Conservation (phyloP, 108 stramenopile species). For the Stephanodiscus minutulus region DNA sequence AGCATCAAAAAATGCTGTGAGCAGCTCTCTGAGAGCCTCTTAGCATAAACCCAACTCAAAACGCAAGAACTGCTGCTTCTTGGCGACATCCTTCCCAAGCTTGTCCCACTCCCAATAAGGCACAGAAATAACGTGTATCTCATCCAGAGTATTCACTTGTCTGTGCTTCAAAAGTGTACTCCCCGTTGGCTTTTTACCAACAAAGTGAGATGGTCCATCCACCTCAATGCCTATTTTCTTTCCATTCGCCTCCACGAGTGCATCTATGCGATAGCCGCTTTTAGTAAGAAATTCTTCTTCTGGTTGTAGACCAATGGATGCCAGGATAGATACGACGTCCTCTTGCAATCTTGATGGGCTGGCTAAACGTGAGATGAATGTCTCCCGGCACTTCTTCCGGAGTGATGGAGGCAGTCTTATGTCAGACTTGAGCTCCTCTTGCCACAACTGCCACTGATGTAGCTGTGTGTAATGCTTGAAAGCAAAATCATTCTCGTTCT, state of each 20-base stretch:
- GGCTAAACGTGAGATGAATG: not conserved
- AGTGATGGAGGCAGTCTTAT: not conserved
- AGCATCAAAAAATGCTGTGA: too few species aligned
- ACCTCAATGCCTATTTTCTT: not conserved
- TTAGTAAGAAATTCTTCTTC: not conserved
- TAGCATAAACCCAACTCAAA: not conserved
- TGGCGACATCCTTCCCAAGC: not conserved
- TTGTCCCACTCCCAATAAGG: conserved; percentile 5
- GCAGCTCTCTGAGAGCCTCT: too few species aligned
- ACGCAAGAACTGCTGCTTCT: not conserved
- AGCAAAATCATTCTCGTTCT: not conserved
- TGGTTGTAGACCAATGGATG: conserved; percentile 1
- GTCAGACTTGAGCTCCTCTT: not conserved
- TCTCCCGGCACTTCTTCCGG: not conserved
- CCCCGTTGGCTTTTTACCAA: not conserved
- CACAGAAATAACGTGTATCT: not conserved
- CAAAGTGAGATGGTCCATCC: conserved; percentile 1
- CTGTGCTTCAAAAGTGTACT: not conserved
- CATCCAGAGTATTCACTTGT: not conserved
- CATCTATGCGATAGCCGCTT: not conserved
- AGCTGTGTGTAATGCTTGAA: not conserved
- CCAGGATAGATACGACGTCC: not conserved
- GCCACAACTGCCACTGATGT: conserved; percentile 6
- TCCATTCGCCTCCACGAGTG: not conserved
- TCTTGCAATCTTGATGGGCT: not conserved